Evolutionary conservation across 2,329 filamentous ascomycete genomes (phyloP).

Genomic region (Aspergillus amoenus): DNA sequence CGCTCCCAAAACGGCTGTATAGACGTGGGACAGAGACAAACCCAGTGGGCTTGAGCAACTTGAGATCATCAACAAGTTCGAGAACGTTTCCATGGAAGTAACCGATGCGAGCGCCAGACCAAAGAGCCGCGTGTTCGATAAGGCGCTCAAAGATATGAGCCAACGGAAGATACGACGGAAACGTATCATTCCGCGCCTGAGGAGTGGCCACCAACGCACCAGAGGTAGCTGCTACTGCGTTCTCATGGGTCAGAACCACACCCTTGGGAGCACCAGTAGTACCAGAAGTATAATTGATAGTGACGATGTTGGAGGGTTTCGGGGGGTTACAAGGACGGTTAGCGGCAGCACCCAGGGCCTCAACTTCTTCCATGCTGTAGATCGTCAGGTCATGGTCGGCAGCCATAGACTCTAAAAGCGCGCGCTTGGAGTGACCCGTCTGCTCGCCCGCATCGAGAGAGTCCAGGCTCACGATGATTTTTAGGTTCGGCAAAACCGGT

Average conservation of each 20-base stretch:
- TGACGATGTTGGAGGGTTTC: slow-evolving; percentile 72
- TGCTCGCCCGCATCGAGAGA: slow-evolving; percentile 76
- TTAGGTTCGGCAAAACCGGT: slow-evolving; percentile 73
- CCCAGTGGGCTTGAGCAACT: slow-evolving; percentile 75
- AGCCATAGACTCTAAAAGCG: slow-evolving; percentile 74
- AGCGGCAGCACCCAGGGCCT: slow-evolving; percentile 71
- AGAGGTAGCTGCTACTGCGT: slow-evolving; percentile 72
- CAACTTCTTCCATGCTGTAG: slow-evolving; percentile 76
- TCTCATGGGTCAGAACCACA: slow-evolving; percentile 72
- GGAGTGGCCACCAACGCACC: slow-evolving; percentile 56
- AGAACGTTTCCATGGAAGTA: slow-evolving; percentile 93
- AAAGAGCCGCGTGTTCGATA: slow-evolving; percentile 72
- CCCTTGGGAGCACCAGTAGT: slow-evolving; percentile 66
- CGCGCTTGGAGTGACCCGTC: slow-evolving; percentile 73
- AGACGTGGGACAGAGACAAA: slow-evolving; percentile 89
- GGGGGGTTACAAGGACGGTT: slow-evolving; percentile 72
- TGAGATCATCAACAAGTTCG: slow-evolving; percentile 86
- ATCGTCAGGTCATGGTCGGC: slow-evolving; percentile 72
- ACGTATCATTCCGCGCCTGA: slow-evolving; percentile 60
- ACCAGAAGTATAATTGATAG: slow-evolving; percentile 68
- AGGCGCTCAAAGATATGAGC: slow-evolving; percentile 93
- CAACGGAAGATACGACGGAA: slow-evolving; percentile 85
- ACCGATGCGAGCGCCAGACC: slow-evolving; percentile 72
- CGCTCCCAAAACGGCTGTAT: slow-evolving; percentile 85
- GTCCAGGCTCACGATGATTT: slow-evolving; percentile 85